Percentiles rank a stretch among this genome's conserved stretches.
Conservation (phyloP, 495 filamentous ascomycete genomes). For the Immersiella caudata region DNA sequence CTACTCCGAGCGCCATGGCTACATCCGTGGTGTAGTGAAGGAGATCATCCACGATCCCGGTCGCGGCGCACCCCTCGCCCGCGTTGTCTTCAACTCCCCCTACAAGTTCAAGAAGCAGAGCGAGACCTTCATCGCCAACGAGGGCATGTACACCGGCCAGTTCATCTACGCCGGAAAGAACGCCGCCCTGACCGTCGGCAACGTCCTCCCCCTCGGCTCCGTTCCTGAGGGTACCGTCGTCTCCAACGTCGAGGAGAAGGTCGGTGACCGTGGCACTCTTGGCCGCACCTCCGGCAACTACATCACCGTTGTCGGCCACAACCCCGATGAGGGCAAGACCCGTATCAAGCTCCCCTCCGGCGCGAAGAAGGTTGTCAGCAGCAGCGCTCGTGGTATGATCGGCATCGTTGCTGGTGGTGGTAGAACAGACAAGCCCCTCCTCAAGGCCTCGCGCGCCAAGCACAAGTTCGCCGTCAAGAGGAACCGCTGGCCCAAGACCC, state of each 20-base stretch:
- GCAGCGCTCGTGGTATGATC: slow-evolving; percentile 93
- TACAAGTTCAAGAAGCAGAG: slow-evolving; percentile 85
- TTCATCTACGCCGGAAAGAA: slow-evolving; percentile 99
- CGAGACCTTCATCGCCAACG: slow-evolving; percentile 99
- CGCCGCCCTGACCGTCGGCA: slow-evolving; percentile 91
- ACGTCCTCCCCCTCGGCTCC: slow-evolving; percentile 89
- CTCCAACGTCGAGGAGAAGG: slow-evolving; percentile 98
- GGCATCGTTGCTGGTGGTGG: slow-evolving; percentile 99
- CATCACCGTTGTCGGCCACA: slow-evolving; percentile 97
- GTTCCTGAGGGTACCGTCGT: slow-evolving; percentile 98
- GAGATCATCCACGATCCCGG: slow-evolving; percentile 99
- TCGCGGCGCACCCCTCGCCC: slow-evolving; percentile 95
- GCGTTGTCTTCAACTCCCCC: slow-evolving; percentile 91
- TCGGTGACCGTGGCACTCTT: slow-evolving; percentile 92
- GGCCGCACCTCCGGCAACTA: slow-evolving; percentile 99
- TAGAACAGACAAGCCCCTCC: slow-evolving; percentile 97
- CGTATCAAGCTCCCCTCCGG: slow-evolving; percentile 98
- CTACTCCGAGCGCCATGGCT: slow-evolving; percentile 94
- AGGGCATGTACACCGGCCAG: slow-evolving; percentile 99
- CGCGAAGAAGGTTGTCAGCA: slow-evolving; percentile 98
- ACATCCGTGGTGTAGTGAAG: slow-evolving; percentile 95
- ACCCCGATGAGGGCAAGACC: slow-evolving; percentile 98
- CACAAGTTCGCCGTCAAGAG: slow-evolving; percentile 99
- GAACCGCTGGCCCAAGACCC: slow-evolving; percentile 99
- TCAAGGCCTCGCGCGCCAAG: slow-evolving; percentile 98